Evolutionary conservation across 371 early-diverging fungal genomes (phyloP).

Genomic region (Cokeromyces recurvatus): DNA sequence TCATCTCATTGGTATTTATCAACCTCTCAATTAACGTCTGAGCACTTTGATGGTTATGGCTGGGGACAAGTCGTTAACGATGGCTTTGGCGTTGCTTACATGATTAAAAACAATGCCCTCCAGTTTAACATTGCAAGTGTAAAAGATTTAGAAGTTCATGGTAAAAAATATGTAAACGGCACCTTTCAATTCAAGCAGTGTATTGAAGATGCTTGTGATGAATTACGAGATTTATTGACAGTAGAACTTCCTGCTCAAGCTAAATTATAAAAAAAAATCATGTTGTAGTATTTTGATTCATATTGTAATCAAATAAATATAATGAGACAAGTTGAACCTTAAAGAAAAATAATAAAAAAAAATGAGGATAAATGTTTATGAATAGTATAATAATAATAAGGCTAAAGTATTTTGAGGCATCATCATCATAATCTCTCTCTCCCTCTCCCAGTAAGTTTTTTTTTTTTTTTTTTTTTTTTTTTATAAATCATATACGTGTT

Average conservation of each 20-base stretch:
- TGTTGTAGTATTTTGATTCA: no score
- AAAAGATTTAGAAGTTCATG: constrained; percentile 45
- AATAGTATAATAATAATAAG: no score
- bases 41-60: constrained; percentile 89
- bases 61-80: constrained; percentile 97
- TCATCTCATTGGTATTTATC: constrained; percentile 93
- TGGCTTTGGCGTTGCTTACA: constrained; percentile 94
- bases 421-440: no score
- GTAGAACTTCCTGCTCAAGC: constrained; percentile 42
- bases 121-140: constrained; percentile 84
- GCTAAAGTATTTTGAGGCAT: no score
- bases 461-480: no score
- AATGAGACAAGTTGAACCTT: no score
- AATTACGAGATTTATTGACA: constrained; percentile 69
- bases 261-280: constrained; percentile 46
- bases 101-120: constrained; percentile 80
- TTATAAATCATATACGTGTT: no score
- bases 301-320: no score
- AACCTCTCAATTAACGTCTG: constrained; percentile 88
- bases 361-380: no score
- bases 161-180: constrained; percentile 33
- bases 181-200: constrained; percentile 53
- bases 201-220: constrained; percentile 61
- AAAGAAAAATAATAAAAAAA: no score
- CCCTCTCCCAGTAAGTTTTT: no score